Evolutionary conservation across 202 grass and related monocot species (phyloP).

Genomic region (Eragrostis tef): DNA sequence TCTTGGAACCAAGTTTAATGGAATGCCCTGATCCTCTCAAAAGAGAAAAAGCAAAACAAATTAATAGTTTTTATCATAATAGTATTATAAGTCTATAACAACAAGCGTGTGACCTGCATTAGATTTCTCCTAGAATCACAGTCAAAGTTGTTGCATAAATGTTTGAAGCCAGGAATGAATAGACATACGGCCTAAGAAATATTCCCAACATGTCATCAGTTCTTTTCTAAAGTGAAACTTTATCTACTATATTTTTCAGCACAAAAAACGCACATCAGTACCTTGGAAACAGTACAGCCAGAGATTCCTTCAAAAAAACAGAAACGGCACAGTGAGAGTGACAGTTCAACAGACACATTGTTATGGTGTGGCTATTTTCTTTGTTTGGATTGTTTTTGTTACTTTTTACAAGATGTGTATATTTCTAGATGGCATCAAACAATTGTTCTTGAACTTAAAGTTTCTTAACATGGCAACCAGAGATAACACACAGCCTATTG

Average conservation of each 20-base stretch:
- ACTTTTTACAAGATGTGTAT: not conserved
- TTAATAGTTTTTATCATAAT: constrained; percentile 1
- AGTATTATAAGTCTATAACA: not conserved
- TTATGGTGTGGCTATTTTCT: not conserved
- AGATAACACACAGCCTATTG: not conserved
- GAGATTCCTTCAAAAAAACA: too few species aligned
- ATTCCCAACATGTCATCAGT: not conserved
- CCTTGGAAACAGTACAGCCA: not conserved
- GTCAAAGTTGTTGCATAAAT: too few species aligned
- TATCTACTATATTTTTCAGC: constrained; percentile 32
- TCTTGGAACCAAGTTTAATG: not conserved
- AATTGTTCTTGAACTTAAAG: not conserved
- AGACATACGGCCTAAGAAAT: constrained; percentile 29
- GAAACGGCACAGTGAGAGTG: not conserved
- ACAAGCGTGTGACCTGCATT: not conserved
- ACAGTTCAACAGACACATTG: not conserved
- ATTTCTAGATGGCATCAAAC: not conserved
- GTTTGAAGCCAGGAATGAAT: constrained; percentile 19
- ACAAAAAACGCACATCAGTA: constrained; percentile 7
- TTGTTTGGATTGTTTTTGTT: not conserved
- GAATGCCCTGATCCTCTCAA: not conserved
- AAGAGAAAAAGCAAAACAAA: not conserved
- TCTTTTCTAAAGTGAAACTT: not conserved
- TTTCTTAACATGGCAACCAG: constrained; percentile 3
- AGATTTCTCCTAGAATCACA: too few species aligned